Evolutionary conservation across 768 basidiomycete genomes (phyloP).

Genomic region (Hortiboletus campestris): DNA sequence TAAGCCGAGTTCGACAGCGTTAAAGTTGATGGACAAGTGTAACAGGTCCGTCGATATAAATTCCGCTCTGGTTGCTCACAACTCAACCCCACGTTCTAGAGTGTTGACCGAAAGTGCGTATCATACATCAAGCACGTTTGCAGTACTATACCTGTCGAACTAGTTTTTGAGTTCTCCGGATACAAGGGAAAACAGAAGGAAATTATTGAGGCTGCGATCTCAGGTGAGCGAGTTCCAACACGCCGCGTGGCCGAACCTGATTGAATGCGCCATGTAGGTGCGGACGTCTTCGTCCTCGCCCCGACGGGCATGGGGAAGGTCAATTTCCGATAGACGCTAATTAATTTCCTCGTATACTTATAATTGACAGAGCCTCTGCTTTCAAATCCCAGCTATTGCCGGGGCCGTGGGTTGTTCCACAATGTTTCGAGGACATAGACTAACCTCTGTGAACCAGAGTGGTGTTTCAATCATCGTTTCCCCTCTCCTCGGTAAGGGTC

Average conservation of each 20-base stretch:
- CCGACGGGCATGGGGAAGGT: conserved; percentile 93
- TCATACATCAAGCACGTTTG: not conserved
- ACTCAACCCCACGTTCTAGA: conserved; percentile 7
- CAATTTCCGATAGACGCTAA: not conserved
- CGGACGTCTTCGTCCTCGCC: conserved; percentile 76
- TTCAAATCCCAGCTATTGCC: conserved; percentile 77
- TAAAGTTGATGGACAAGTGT: conserved; percentile 9
- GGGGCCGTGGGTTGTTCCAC: conserved; percentile 42
- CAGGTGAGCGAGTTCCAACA: conserved; percentile 39
- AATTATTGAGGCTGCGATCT: conserved; percentile 68
- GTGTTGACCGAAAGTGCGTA: conserved; percentile 26
- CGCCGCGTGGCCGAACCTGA: not conserved
- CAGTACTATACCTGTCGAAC: not conserved
- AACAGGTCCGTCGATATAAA: conserved; percentile 9
- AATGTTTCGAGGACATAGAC: not conserved
- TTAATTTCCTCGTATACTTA: not conserved
- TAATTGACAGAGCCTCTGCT: conserved; percentile 67
- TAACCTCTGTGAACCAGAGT: conserved; percentile 36
- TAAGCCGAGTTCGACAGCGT: not conserved
- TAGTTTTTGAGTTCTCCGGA: conserved; percentile 66
- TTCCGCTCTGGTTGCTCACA: not conserved
- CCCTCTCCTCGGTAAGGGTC: conserved; percentile 62
- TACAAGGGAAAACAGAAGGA: conserved; percentile 80
- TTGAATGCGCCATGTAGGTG: conserved; percentile 39
- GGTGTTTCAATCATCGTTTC: conserved; percentile 78